Base-by-base conservation (phyloP, 352 stramenopile species). In the Phytophthora ohioensis region DNA sequence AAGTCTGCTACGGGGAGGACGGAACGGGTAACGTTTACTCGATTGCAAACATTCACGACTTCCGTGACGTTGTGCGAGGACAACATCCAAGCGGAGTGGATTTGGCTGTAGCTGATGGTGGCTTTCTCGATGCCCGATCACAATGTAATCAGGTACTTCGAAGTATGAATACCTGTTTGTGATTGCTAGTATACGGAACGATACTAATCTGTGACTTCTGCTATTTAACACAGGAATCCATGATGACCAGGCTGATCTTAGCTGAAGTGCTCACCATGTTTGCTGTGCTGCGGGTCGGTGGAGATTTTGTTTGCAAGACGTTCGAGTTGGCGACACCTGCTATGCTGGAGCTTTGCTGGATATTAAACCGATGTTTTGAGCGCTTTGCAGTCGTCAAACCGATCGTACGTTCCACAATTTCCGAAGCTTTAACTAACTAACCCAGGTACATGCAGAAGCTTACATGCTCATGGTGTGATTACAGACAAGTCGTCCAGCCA, bases 261-360 rank as follows among this genome's bases (percentile, higher is more conserved):
- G 87, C 86, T 1, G 85, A 95, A 51, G 56, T 78, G 3, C 59
- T 91, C 4, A 65, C 81, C 8, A 93, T 92, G 88, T 81, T 91
- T 35, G 35, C 31, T 7, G 70, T 93, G 1, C 61, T 95, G 13
- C 56, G 64, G 3, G 21, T 70, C 0, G 67, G 73, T 34, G 88
- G 88, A 9, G 79, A 81, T 49, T 94, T 95, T 63, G 62, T 91
- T 9, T 93, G 85, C 68, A 95, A 95, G 73, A 91, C 88, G 15
- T 95, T 95, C 53, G 88, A 95, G 43, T 39, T 95, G 10, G 65
- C 79, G 32, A 90, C 81, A 4, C 69, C 77, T 9, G 41, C 81
- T 6, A 92, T 91, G 80, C 51, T 91, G 15, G 57, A 91, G 48
- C 71, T 95, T 5, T 72, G 85, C 13, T 93, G 82, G 81, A 32